Percentiles rank a stretch among this genome's conserved stretches.
phyloP scores from a whole-genome alignment of 1,284 basidiomycete species.

The Hymenochaete sp. region DNA sequence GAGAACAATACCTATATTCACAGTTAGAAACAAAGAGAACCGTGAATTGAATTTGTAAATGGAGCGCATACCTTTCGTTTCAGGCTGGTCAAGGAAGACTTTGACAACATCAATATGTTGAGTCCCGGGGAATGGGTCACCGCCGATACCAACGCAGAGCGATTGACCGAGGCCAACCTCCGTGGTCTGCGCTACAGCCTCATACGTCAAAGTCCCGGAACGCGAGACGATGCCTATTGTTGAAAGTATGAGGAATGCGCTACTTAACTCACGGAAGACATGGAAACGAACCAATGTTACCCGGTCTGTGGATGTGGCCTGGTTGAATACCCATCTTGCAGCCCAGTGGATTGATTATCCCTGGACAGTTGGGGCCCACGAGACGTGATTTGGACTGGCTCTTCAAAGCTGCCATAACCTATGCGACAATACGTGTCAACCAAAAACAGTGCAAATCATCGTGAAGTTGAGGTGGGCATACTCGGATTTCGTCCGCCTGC shows the following conservation, averaged over 20 bases:
- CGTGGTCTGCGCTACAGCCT: conserved; percentile 92
- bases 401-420: conserved; percentile 91
- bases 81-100: conserved; percentile 89
- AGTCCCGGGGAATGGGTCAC: conserved; percentile 98
- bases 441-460: too few species aligned
- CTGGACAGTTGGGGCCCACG: conserved; percentile 96
- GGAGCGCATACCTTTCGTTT: conserved; percentile 65
- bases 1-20: conserved; percentile 76
- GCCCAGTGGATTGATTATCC: conserved; percentile 92
- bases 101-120: conserved; percentile 95
- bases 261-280: conserved; percentile 2
- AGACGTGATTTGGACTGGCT: conserved; percentile 93
- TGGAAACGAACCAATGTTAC: conserved; percentile 74
- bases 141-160: conserved; percentile 95
- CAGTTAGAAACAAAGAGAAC: neutral
- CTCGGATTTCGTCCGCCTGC: conserved; percentile 89
- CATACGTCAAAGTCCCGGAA: conserved; percentile 90
- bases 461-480: conserved; percentile 28
- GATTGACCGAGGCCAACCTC: conserved; percentile 95
- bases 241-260: conserved; percentile 1
- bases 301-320: conserved; percentile 93
- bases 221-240: conserved; percentile 87
- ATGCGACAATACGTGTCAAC: conserved; percentile 9
- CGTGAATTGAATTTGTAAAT: neutral
- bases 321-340: conserved; percentile 99